A percentile compares a stretch with the other conserved stretches of the same genome.
Evolutionary conservation across 2,329 filamentous ascomycete genomes (phyloP).

Genomic region (Aspergillaceae sp.): DNA sequence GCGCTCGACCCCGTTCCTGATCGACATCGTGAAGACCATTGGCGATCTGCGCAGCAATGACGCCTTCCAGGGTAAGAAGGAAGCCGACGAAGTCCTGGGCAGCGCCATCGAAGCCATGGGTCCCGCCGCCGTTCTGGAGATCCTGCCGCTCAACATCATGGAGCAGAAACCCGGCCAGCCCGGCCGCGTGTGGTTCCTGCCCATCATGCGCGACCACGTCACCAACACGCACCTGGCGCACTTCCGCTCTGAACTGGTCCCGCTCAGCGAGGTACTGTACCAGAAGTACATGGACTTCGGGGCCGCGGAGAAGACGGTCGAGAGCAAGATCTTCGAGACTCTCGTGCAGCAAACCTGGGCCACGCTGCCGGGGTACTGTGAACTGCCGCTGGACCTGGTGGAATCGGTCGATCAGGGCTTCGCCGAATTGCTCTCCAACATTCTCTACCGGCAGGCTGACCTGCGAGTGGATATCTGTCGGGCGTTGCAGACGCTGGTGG

Average conservation of each 20-base stretch:
- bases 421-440: slow-evolving; percentile 80
- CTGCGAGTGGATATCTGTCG: slow-evolving; percentile 80
- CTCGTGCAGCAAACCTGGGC: slow-evolving; percentile 94
- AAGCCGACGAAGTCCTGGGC: slow-evolving; percentile 83
- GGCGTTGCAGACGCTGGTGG: slow-evolving; percentile 75
- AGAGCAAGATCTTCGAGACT: slow-evolving; percentile 96
- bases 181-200: slow-evolving; percentile 89
- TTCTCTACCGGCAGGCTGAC: slow-evolving; percentile 86
- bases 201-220: slow-evolving; percentile 78
- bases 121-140: slow-evolving; percentile 69
- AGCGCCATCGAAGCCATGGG: slow-evolving; percentile 86
- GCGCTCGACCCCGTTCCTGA: slow-evolving; percentile 70
- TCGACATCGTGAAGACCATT: slow-evolving; percentile 65
- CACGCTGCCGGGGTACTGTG: slow-evolving; percentile 86
- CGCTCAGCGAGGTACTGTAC: slow-evolving; percentile 82
- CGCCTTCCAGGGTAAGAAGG: slow-evolving; percentile 86
- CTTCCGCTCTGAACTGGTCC: slow-evolving; percentile 78
- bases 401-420: slow-evolving; percentile 77
- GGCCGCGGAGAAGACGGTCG: slow-evolving; percentile 78
- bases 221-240: slow-evolving; percentile 80
- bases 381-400: slow-evolving; percentile 71
- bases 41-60: slow-evolving; percentile 83
- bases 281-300: slow-evolving; percentile 80
- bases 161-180: slow-evolving; percentile 68
- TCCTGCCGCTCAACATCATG: slow-evolving; percentile 77